A percentile compares a stretch with the other conserved stretches of the same genome.
phyloP scores from a whole-genome alignment of 805 yeast species.

The Aciculoconidium aculeatum region DNA sequence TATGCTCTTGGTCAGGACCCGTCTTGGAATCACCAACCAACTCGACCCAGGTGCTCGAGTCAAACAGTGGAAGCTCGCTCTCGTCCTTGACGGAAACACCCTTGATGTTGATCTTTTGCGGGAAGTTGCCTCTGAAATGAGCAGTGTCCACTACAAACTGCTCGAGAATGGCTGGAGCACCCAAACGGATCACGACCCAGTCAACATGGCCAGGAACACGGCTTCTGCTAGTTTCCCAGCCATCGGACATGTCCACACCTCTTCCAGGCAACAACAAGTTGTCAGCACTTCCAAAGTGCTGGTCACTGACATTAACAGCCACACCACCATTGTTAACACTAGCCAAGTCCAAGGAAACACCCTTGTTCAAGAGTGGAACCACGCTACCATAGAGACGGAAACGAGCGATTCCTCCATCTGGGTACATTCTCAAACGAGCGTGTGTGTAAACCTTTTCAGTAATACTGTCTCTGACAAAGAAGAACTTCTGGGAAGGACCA shows the following conservation, averaged over 20 bases:
- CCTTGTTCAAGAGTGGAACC: slow-evolving; percentile 45
- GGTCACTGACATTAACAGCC: slow-evolving; percentile 77
- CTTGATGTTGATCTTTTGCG: slow-evolving; percentile 70
- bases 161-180: slow-evolving; percentile 53
- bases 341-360: slow-evolving; percentile 58
- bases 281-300: slow-evolving; percentile 91
- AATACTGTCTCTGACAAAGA: slow-evolving; percentile 55
- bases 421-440: slow-evolving; percentile 84
- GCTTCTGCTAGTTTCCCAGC: slow-evolving; percentile 96
- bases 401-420: slow-evolving; percentile 97
- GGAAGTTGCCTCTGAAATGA: slow-evolving; percentile 91
- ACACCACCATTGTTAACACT: slow-evolving; percentile 85
- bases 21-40: slow-evolving; percentile 69
- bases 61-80: slow-evolving; percentile 34
- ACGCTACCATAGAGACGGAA: slow-evolving; percentile 86
- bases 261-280: slow-evolving; percentile 89
- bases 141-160: slow-evolving; percentile 82
- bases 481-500: slow-evolving; percentile 85
- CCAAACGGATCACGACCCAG: slow-evolving; percentile 84
- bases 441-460: slow-evolving; percentile 70
- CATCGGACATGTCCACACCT: slow-evolving; percentile 95
- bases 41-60: slow-evolving; percentile 50
- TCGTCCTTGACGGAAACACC: slow-evolving; percentile 39
- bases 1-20: slow-evolving; percentile 80
- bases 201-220: slow-evolving; percentile 79